phyloP scores from a whole-genome alignment of 1,284 basidiomycete genomes.

The Leccinum proliferum region DNA sequence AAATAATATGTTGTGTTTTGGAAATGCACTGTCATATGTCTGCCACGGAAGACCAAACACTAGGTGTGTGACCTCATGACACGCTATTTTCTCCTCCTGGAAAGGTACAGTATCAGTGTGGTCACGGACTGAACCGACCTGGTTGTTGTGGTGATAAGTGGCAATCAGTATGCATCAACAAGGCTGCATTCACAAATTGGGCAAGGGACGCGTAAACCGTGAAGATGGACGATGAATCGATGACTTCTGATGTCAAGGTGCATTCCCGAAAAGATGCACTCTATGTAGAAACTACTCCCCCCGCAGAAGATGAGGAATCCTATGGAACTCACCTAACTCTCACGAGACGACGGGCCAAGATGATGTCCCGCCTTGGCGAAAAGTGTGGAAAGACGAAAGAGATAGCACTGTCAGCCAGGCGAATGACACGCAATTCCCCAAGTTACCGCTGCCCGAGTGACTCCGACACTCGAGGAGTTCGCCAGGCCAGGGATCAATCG shows the following conservation, averaged over 20 bases:
- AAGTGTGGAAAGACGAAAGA: neutral
- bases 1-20: neutral
- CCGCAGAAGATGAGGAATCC: neutral
- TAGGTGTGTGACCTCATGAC: neutral
- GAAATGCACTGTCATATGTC: neutral
- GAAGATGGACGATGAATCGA: neutral
- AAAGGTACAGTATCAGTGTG: conserved; percentile 1
- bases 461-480: neutral
- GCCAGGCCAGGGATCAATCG: neutral
- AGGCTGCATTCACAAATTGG: neutral
- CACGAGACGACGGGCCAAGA: neutral
- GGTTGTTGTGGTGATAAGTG: conserved; percentile 10
- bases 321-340: neutral
- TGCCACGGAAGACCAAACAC: neutral
- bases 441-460: neutral
- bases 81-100: neutral
- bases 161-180: neutral
- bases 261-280: neutral
- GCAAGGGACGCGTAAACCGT: neutral
- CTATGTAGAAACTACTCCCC: neutral
- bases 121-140: neutral
- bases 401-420: neutral
- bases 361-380: conserved; percentile 1
- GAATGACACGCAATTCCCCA: neutral
- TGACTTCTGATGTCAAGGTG: neutral